phyloP scores from a whole-genome alignment of 305 asterid genomes.

The Solanum hybrid region DNA sequence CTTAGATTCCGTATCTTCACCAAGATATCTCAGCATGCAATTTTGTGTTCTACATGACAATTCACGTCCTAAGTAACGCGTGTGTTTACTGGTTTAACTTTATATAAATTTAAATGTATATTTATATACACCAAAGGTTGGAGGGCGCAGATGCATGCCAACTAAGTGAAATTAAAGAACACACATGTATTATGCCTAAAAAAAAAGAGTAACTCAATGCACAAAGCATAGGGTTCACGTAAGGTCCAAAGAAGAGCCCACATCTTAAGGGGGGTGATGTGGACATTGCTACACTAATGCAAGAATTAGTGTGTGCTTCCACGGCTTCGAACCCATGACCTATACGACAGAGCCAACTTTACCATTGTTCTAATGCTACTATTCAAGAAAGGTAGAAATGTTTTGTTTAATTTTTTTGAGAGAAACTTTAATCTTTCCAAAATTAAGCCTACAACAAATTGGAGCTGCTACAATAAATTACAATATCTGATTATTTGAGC shows the following conservation, averaged over 20 bases:
- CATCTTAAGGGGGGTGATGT: neutral
- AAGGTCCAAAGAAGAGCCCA: neutral
- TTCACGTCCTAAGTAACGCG: neutral
- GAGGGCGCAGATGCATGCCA: too few relatives aligned
- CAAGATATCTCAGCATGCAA: neutral
- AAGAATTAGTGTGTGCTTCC: neutral
- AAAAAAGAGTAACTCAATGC: neutral
- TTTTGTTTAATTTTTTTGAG: neutral
- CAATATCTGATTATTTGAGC: neutral
- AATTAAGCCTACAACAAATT: neutral
- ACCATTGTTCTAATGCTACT: neutral
- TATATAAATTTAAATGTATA: too few relatives aligned
- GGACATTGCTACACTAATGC: neutral
- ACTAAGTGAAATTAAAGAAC: neutral
- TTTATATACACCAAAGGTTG: neutral
- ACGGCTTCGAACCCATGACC: neutral
- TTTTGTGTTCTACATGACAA: neutral
- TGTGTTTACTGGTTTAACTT: too few relatives aligned
- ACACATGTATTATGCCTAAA: neutral
- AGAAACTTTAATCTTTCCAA: neutral
- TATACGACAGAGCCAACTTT: fast-evolving
- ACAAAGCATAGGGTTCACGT: neutral
- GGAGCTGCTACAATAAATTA: neutral
- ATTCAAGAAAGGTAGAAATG: neutral
- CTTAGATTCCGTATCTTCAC: neutral